Evolutionary conservation across 805 yeast genomes (phyloP), one percentile per base, ranked within the genome.

Genomic region (Nakazawaea molendinolei): DNA sequence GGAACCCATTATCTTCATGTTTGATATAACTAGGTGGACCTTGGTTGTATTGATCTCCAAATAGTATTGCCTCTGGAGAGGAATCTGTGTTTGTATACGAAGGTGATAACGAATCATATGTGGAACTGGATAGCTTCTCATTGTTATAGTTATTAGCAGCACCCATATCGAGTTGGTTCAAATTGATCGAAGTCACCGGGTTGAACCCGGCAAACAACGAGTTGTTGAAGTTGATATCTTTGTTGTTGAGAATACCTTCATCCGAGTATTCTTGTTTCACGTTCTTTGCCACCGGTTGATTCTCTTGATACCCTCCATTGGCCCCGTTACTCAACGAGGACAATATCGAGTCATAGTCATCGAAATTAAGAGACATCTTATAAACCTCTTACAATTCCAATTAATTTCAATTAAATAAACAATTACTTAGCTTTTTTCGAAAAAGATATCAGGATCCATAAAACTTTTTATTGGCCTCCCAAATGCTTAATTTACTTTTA

Each of bases 1-100:
- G 20, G 14, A 23, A 31, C 22, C 17, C 34, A 23, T 23, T 23
- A 23, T 28, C 28, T 21, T 12, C 18, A 10, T 21, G 26, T 22
- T 25, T 29, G 14, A 28, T 26, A 31, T 36, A 23, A 12, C 28
- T 23, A 8, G 16, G 12, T 9, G 18, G 18, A 10, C 3, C 15
- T 20, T 28, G 26, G n/a, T 18, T 29, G 19, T 21, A 24, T 12
- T 25, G 31, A 28, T 38, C 33, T 8, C 40, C 40, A 28, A 55
- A 44, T n/a, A 58, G 45, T 29, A 56, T 49, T 13, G 49, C 59
- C 33, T 58, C 64, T 4, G 65, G 65, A 3, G 63, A 58, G 2
- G 65, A 60, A 6, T 61, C 64, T 8, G 54, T 46, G 8, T 61
- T 55, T 13, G 31, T 16, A 38, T 55, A 57, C 9, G 41, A 29